Evolutionary conservation across 2,329 filamentous ascomycete genomes (phyloP).

Genomic region (Atkinsonella texensis): DNA sequence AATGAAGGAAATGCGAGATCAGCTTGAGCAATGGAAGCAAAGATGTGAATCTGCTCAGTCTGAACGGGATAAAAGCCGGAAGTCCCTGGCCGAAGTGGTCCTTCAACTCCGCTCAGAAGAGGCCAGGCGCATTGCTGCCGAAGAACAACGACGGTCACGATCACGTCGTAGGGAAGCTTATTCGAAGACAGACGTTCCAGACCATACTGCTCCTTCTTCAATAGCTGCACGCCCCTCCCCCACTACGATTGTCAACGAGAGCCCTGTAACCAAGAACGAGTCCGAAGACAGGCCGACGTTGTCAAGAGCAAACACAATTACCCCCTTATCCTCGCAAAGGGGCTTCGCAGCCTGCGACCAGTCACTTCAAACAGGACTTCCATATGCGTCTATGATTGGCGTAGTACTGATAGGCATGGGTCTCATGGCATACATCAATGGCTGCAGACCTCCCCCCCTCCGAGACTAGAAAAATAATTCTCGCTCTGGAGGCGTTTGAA

Average conservation of each 20-base stretch:
- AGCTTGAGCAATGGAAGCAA: slow-evolving; percentile 65
- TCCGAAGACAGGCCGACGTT: slow-evolving; percentile 28
- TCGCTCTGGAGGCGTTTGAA: background rate
- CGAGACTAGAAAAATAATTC: slow-evolving; percentile 20
- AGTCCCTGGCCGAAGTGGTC: slow-evolving; percentile 79
- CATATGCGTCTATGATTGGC: slow-evolving; percentile 71
- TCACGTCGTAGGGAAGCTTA: slow-evolving; percentile 13
- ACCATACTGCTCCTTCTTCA: background rate
- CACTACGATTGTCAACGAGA: slow-evolving; percentile 2
- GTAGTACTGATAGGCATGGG: slow-evolving; percentile 74
- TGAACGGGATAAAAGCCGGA: slow-evolving; percentile 59
- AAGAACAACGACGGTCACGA: slow-evolving; percentile 27
- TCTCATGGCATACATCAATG: slow-evolving; percentile 77
- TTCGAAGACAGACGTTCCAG: slow-evolving; percentile 7
- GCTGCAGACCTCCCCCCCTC: slow-evolving; percentile 44
- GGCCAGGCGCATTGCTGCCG: slow-evolving; percentile 32
- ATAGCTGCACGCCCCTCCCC: background rate
- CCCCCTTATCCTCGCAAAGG: slow-evolving; percentile 27
- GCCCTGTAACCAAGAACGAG: slow-evolving; percentile 18
- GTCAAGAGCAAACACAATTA: slow-evolving; percentile 38
- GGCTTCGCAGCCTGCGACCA: slow-evolving; percentile 30
- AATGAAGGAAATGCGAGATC: slow-evolving; percentile 68
- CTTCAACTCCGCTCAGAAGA: slow-evolving; percentile 64
- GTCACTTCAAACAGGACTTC: slow-evolving; percentile 42
- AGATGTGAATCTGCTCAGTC: slow-evolving; percentile 72